phyloP scores from a whole-genome alignment of 2,329 filamentous ascomycete genomes.

The Talaromyces sp. region DNA sequence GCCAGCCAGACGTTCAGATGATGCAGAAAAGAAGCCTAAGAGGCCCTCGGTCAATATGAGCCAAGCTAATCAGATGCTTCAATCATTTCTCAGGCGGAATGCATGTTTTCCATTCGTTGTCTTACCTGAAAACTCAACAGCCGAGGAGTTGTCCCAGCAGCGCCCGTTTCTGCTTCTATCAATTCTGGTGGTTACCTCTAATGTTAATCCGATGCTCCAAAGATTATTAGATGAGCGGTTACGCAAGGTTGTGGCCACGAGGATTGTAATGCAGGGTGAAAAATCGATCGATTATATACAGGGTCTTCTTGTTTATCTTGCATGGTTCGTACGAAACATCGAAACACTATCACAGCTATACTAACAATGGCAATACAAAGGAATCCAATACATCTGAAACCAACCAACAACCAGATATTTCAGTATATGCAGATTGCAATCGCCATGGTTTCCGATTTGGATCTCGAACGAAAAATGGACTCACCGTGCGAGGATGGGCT shows the following conservation, averaged over 20 bases:
- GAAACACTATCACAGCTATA: background rate
- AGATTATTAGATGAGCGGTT: constrained; percentile 5
- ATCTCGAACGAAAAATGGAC: constrained; percentile 3
- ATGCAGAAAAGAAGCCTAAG: background rate
- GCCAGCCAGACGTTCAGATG: background rate
- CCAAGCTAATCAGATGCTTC: constrained; percentile 1
- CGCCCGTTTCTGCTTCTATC: constrained; percentile 5
- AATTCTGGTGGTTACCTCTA: background rate
- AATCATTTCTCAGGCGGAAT: background rate
- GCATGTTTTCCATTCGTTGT: constrained; percentile 5
- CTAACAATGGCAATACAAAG: background rate
- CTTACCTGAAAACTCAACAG: background rate
- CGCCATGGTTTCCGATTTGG: constrained; percentile 5
- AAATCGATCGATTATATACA: constrained; percentile 9
- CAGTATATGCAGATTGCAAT: constrained; percentile 7
- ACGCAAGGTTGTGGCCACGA: constrained; percentile 4
- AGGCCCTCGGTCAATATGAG: background rate
- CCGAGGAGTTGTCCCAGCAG: background rate
- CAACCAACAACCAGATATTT: constrained; percentile 5
- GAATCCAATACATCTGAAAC: constrained; percentile 3
- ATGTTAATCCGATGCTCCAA: background rate
- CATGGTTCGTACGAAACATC: background rate
- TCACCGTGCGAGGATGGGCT: background rate
- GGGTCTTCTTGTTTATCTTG: constrained; percentile 7
- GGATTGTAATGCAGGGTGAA: constrained; percentile 8